A percentile compares a stretch with the other conserved stretches of the same genome.
phyloP scores from a whole-genome alignment of 176 grass and related monocot genomes.

The Chrysopogon serrulatus region DNA sequence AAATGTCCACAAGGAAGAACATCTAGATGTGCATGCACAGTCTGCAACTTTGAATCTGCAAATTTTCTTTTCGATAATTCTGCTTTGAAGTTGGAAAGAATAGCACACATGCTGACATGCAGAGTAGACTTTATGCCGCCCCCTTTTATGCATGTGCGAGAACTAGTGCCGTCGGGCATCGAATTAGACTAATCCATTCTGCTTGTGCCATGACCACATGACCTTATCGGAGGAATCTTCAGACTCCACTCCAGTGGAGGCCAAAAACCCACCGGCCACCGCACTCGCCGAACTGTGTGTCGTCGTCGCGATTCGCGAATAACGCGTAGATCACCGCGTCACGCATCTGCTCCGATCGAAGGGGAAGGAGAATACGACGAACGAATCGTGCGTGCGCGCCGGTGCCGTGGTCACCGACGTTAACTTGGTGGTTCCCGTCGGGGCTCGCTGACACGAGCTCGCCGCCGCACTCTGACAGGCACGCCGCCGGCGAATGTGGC shows the following conservation, averaged over 20 bases:
- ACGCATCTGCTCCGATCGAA: conserved; percentile 3
- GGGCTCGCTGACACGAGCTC: conserved; percentile 1
- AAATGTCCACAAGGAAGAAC: conserved; percentile 1
- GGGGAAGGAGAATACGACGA: conserved; percentile 15
- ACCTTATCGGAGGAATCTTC: conserved; percentile 9
- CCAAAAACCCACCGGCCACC: conserved; percentile 31
- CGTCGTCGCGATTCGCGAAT: not conserved
- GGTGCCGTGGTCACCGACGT: not conserved
- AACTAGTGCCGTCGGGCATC: not conserved
- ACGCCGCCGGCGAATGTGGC: conserved; percentile 63
- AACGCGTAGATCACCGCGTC: not conserved
- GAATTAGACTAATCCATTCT: conserved; percentile 11
- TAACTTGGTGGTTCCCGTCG: not conserved
- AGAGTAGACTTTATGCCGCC: conserved; percentile 11
- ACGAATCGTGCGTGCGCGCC: not conserved
- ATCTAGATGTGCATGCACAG: not conserved
- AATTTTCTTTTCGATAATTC: not conserved
- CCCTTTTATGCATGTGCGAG: not conserved
- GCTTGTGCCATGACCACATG: not conserved
- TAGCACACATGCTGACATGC: conserved; percentile 10
- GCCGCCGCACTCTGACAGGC: conserved; percentile 58
- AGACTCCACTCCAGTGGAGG: conserved; percentile 15
- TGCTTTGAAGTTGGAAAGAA: conserved; percentile 19
- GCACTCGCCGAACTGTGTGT: conserved; percentile 20
- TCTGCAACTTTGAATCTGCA: conserved; percentile 9